These are phyloP conservation scores for Cystobasidium sp. DNA, from an alignment of 1,284 basidiomycete species.

Conservation along the genomic window DNA sequence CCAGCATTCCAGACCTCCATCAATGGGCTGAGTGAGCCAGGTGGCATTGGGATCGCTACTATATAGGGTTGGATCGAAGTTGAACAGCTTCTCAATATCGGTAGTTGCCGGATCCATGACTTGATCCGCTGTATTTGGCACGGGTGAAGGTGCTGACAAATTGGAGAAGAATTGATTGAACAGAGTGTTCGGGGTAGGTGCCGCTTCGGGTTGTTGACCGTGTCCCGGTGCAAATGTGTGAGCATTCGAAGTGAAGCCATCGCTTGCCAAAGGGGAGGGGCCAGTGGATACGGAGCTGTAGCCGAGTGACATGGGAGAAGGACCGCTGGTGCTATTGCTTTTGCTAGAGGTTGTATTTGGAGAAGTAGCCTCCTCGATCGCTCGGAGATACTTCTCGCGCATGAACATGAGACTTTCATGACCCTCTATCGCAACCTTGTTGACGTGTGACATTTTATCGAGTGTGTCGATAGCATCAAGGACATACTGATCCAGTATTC, in stretches of 20 bases:
- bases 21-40: constrained; percentile 37
- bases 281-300: constrained; percentile 18
- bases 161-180: constrained; percentile 40
- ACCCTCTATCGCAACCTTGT: constrained; percentile 39
- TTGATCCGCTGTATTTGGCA: not conserved
- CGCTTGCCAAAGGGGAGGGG: not conserved
- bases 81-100: constrained; percentile 32
- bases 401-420: constrained; percentile 21
- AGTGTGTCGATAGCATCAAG: constrained; percentile 17
- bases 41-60: constrained; percentile 26
- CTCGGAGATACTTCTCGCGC: constrained; percentile 32
- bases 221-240: not conserved
- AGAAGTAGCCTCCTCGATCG: constrained; percentile 22
- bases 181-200: constrained; percentile 35
- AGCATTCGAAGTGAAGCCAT: not conserved
- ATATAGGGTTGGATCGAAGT: constrained; percentile 26
- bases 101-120: constrained; percentile 18
- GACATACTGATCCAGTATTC: constrained; percentile 31
- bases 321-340: constrained; percentile 6
- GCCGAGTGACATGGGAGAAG: constrained; percentile 12
- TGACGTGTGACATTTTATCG: constrained; percentile 25
- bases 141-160: constrained; percentile 4
- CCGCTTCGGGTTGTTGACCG: constrained; percentile 11
- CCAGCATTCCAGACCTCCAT: constrained; percentile 35
- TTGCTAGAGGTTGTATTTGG: not conserved